Conservation (phyloP, 2,329 filamentous ascomycete species). For the Boeremia exigua region DNA sequence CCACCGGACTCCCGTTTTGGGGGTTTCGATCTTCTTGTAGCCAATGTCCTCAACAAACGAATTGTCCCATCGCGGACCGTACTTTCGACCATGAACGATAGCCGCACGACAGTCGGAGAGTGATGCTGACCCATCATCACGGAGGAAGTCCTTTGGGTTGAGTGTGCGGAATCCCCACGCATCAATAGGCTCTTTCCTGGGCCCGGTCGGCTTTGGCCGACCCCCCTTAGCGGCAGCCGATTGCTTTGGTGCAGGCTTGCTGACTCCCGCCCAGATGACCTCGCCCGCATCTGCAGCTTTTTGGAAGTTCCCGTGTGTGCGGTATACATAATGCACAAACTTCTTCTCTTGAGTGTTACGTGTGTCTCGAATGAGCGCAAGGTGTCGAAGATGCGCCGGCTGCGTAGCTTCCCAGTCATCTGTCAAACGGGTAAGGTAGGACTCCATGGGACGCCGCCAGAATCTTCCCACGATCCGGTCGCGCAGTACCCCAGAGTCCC, state of each 20-base stretch:
- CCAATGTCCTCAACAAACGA: constrained; percentile 31
- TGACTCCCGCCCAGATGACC: constrained; percentile 61
- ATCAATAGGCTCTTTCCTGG: constrained; percentile 21
- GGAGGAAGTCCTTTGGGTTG: constrained; percentile 27
- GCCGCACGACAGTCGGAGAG: constrained; percentile 32
- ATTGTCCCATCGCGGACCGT: constrained; percentile 37
- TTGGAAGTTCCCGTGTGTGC: constrained; percentile 59
- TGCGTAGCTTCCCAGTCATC: constrained; percentile 65
- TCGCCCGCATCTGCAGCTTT: constrained; percentile 59
- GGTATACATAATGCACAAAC: constrained; percentile 60
- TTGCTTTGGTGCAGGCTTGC: constrained; percentile 37
- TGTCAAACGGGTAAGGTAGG: constrained; percentile 58
- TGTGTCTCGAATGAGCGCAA: constrained; percentile 63
- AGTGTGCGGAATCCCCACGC: constrained; percentile 40
- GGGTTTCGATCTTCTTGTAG: constrained; percentile 24
- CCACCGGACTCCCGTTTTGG: neutral
- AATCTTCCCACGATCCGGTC: constrained; percentile 55
- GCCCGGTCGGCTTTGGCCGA: constrained; percentile 16
- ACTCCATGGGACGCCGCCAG: constrained; percentile 62
- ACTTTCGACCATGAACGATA: constrained; percentile 25
- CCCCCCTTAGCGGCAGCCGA: constrained; percentile 33
- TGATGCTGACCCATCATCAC: constrained; percentile 32
- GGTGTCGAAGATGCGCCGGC: constrained; percentile 62
- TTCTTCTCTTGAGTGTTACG: constrained; percentile 53
- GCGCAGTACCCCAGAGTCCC: constrained; percentile 54